These are phyloP conservation scores for Kregervanrija pseudodelftensis DNA, from an alignment of 805 yeast genomes.

Conservation along the genomic window DNA sequence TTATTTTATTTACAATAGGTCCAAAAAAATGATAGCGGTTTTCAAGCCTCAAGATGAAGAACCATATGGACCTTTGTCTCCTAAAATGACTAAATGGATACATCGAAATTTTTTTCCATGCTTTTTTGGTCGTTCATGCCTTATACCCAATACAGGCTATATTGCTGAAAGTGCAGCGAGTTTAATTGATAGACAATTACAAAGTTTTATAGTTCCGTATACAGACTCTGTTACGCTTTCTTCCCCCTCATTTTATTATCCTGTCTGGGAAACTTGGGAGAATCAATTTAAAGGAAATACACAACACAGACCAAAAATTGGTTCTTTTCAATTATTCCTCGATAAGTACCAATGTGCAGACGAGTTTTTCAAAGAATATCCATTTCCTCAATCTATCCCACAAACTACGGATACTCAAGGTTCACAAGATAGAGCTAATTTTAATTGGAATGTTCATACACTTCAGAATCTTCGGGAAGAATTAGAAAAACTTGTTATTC, in stretches of 20 bases:
- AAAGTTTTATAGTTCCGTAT: conserved; percentile 55
- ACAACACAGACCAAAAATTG: conserved; percentile 41
- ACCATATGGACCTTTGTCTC: conserved; percentile 71
- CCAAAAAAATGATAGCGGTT: conserved; percentile 42
- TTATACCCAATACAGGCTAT: conserved; percentile 68
- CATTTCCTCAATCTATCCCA: conserved; percentile 34
- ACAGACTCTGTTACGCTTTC: conserved; percentile 50
- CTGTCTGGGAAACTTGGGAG: conserved; percentile 37
- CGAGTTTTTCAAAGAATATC: conserved; percentile 46
- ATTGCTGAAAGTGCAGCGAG: conserved; percentile 69
- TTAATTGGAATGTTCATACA: conserved; percentile 47
- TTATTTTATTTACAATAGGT: conserved; percentile 44
- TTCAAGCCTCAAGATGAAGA: conserved; percentile 79
- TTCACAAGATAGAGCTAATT: conserved; percentile 16
- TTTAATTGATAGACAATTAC: conserved; percentile 52
- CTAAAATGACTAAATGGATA: conserved; percentile 76
- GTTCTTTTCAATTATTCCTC: conserved; percentile 61
- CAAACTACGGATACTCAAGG: neutral
- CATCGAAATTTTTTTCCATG: conserved; percentile 72
- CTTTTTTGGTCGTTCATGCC: conserved; percentile 65
- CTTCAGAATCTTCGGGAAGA: conserved; percentile 50
- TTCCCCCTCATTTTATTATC: conserved; percentile 45
- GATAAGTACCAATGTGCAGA: conserved; percentile 55
- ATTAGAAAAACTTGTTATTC: conserved; percentile 59
- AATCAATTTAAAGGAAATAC: conserved; percentile 14